Evolutionary conservation across 192 early-diverging fungal species (phyloP).

Genomic region (Backusella westeae): DNA sequence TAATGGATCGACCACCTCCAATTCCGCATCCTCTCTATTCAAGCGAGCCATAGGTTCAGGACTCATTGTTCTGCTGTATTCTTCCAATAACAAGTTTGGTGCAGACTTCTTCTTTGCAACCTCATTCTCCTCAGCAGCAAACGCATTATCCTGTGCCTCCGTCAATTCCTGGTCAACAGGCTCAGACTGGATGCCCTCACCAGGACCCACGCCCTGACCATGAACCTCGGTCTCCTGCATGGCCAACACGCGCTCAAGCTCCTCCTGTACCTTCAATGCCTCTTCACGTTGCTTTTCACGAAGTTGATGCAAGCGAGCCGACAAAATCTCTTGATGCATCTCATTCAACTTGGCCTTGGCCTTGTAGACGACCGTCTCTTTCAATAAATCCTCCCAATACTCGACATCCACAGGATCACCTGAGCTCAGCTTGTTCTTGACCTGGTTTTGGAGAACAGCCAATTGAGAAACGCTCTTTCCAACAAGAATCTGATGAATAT

Average conservation of each 20-base stretch:
- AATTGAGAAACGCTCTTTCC: conserved; percentile 79
- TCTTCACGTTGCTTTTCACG: conserved; percentile 54
- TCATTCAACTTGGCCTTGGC: conserved; percentile 72
- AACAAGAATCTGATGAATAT: conserved; percentile 66
- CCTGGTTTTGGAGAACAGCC: conserved; percentile 67
- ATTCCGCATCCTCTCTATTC: conserved; percentile 50
- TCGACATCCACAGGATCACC: conserved; percentile 79
- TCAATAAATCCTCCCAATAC: conserved; percentile 89
- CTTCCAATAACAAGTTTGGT: conserved; percentile 32
- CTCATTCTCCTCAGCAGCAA: conserved; percentile 31
- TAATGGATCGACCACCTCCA: conserved; percentile 55
- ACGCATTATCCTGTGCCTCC: conserved; percentile 40
- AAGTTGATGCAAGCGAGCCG: conserved; percentile 71
- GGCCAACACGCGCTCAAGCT: conserved; percentile 48
- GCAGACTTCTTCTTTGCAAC: background rate
- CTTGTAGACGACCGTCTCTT: conserved; percentile 76
- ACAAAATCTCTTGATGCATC: conserved; percentile 80
- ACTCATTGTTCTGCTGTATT: conserved; percentile 63
- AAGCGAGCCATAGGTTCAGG: conserved; percentile 54
- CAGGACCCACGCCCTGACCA: conserved; percentile 33
- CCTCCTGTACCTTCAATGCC: conserved; percentile 52
- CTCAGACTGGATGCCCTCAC: conserved; percentile 44
- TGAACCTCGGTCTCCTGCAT: conserved; percentile 44
- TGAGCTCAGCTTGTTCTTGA: conserved; percentile 63
- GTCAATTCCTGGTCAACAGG: conserved; percentile 48